Conservation (phyloP, 352 stramenopile genomes). For the Globisporangium paddicum region DNA sequence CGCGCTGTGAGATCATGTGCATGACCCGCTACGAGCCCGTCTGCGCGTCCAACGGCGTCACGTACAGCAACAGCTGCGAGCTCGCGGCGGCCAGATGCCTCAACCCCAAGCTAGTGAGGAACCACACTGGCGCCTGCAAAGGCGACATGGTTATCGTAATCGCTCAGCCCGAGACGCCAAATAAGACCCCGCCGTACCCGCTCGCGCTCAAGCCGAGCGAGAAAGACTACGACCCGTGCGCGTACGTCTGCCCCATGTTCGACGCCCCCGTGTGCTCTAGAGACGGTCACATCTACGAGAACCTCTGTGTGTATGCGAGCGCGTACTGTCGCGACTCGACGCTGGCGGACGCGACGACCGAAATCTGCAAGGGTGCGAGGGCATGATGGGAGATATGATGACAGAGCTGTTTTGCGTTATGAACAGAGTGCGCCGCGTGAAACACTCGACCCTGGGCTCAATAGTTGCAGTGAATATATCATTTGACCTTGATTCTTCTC, state of each 20-base stretch:
- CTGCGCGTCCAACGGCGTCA: conserved; percentile 17
- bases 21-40: not conserved
- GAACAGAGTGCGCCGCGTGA: no score
- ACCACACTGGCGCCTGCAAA: not conserved
- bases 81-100: conserved; percentile 12
- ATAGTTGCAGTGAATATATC: no score
- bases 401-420: no score
- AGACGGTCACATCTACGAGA: conserved; percentile 20
- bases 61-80: conserved; percentile 13
- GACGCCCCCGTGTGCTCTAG: conserved; percentile 19
- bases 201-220: not conserved
- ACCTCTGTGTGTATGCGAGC: conserved; percentile 13
- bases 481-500: no score
- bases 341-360: not conserved
- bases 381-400: not conserved
- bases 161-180: not conserved
- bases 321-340: conserved; percentile 11
- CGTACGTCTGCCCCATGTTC: conserved; percentile 12
- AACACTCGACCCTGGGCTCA: no score
- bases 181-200: not conserved
- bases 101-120: not conserved
- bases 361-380: conserved; percentile 1
- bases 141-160: not conserved
- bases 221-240: conserved; percentile 9
- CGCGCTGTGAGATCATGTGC: not conserved